phyloP scores from a whole-genome alignment of 2,329 filamentous ascomycete genomes.

The Alternaria infectoria region DNA sequence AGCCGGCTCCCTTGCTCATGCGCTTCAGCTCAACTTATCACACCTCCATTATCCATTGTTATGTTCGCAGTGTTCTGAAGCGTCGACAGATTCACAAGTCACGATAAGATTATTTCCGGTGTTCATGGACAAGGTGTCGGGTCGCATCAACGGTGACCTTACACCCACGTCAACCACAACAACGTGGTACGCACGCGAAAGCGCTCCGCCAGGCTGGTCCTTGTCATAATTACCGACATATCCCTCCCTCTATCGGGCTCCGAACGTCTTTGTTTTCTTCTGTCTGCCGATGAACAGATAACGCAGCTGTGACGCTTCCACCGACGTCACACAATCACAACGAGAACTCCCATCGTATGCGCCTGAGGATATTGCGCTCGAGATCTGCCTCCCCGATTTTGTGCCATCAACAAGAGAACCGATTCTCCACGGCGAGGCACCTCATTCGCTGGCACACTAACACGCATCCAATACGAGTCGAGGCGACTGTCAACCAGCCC shows the following conservation, averaged over 20 bases:
- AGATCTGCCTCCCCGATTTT: constrained; percentile 4
- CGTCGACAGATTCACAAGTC: not conserved
- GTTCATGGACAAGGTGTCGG: not conserved
- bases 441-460: not conserved
- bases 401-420: not conserved
- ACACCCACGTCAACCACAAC: not conserved
- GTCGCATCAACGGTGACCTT: not conserved
- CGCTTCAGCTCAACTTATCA: not conserved
- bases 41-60: not conserved
- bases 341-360: not conserved
- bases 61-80: not conserved
- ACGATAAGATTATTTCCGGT: not conserved
- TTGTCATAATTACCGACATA: not conserved
- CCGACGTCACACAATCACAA: constrained; percentile 3
- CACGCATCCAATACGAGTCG: not conserved
- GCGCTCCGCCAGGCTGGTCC: not conserved
- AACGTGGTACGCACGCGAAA: not conserved
- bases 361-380: not conserved
- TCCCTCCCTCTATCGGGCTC: not conserved
- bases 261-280: constrained; percentile 1
- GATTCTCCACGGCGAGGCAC: not conserved
- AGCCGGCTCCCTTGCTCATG: not conserved
- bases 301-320: not conserved
- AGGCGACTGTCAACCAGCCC: not conserved
- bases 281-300: not conserved